Evolutionary conservation across 257 asterid species (phyloP), one percentile per base, ranked within the genome.

Genomic region (Solanum commersonii): DNA sequence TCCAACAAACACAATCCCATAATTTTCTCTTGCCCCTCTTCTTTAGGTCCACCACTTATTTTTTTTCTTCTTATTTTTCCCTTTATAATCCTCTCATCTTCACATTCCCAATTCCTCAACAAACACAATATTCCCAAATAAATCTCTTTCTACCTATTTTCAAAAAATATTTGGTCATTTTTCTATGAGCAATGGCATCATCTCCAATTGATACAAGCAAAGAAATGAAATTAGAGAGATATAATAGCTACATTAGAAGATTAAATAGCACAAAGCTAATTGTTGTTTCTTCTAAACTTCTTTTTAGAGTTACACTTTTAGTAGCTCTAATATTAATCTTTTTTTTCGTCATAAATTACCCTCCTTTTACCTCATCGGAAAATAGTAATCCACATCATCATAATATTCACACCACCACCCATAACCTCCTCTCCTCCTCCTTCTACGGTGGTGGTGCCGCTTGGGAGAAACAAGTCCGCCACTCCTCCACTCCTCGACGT

Each of bases 401-500:
- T 60, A 87, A 76, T 60, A 87, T 91, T 82, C 97, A 92, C 91
- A 23, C 84, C 71, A 86, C 98, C 87, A 88, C 94, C 87, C 90
- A 87, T 86, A 88, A 90, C 85, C 89, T 95, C 91, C 91, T 96
- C 90, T 94, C 99, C 88, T 93, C 98, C 44, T 94, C 96, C 88
- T 94, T 94, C 93, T 94, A 95, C 91, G 95, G 95, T 59, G 37
- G 92, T 67, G 97, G 98, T 18, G 93, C 98, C 4, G 84, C 94
- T 56, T 95, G 98, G 98, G 98, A 94, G 90, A 96, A 96, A 82
- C 94, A 91, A 22, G 96, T 96, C 79, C 98, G 98, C 14, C 98
- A 89, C 84, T 95, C 99, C 63, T 87, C 98, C 89, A 96, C 98
- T 5, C 98, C 98, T 22, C 94, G 94, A 71, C 95, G 97, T 56